Evolutionary conservation across 805 yeast genomes (phyloP), one percentile per base, ranked within the genome.

Genomic region (Priceomyces medius): DNA sequence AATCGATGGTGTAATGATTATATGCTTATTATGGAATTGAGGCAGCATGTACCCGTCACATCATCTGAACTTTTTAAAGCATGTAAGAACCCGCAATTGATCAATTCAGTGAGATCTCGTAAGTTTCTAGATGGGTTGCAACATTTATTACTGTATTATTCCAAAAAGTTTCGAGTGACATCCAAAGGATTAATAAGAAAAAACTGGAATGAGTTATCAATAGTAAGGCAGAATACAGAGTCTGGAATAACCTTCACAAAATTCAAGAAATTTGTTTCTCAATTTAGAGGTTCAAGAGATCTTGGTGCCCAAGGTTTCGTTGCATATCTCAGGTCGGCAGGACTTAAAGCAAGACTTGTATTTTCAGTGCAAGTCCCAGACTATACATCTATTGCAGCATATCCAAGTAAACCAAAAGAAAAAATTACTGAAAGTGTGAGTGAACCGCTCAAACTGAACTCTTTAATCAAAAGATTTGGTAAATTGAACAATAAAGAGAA

Each of bases 281-380:
- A 65, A 12, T 76, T 77, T 19, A 59, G 72, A 13, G 99, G 98
- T 0, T 79, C 88, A 2, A 61, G 85, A 24, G 97, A 91, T 56
- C 43, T 87, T 5, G 84, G 85, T 0, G 89, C 93, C 0, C 96
- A 88, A 54, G 97, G 96, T 0, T 90, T 88, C 64, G 88, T 88
- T 12, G 79, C 86, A 0, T 53, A 91, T 1, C 58, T 88, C 33
- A 64, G 98, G 47, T 72, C 93, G 1, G 61, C 85, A 9, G 85
- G 84, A 1, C 65, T 93, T 9, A 74, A 80, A 31, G 81, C 91
- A 0, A 68, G 99, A 34, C 63, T 93, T 20, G 81, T 89, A 0
- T 82, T 83, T 51, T 90, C 97, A 0, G 55, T 90, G 23, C 99
- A 93, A 56, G 93, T 97, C 0, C 90, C 97, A 0, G 97, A 93